phyloP scores from a whole-genome alignment of 208 protist species.

The Leishmania guyanensis region DNA sequence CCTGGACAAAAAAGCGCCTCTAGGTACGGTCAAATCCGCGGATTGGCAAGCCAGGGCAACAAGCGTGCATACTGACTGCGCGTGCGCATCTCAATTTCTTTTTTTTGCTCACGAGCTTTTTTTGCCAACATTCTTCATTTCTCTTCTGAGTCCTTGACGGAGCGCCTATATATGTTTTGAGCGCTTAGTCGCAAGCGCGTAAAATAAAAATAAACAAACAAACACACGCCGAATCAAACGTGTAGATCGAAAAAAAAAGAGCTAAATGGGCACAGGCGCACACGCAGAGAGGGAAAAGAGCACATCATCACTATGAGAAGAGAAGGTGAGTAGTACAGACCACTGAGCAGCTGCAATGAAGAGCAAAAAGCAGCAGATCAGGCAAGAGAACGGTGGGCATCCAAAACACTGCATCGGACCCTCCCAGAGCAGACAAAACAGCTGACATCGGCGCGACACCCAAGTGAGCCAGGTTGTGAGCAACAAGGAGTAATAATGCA shows the following conservation, averaged over 20 bases:
- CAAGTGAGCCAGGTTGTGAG: neutral
- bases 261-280: neutral
- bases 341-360: neutral
- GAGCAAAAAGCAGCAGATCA: neutral
- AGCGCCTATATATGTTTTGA: neutral
- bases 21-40: neutral
- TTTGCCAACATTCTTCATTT: neutral
- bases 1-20: no score
- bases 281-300: neutral
- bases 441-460: neutral
- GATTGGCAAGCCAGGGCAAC: neutral
- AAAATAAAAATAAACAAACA: neutral
- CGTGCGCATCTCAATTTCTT: no score
- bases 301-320: no score
- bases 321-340: neutral
- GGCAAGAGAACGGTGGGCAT: neutral
- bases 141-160: neutral
- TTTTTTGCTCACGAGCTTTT: neutral
- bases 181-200: neutral
- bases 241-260: neutral
- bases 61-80: neutral
- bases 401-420: neutral
- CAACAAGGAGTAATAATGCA: neutral
- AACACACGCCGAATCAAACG: neutral
- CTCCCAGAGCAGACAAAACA: neutral